Conservation (phyloP, 2,329 filamentous ascomycete species). For the Didymella pomorum region DNA sequence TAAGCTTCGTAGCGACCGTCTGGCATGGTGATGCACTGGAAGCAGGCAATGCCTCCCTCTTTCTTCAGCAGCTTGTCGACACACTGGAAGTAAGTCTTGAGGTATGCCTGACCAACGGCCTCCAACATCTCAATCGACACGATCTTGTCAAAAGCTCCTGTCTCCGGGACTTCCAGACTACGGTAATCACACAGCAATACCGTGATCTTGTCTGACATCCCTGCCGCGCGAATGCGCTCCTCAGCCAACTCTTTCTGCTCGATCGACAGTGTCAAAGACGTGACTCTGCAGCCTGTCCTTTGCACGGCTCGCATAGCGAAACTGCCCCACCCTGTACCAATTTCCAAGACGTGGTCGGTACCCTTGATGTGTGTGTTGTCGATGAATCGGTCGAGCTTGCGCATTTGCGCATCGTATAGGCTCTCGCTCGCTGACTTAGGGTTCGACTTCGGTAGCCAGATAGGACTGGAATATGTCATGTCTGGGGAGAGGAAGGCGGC, state of each 20-base stretch:
- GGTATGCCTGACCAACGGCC: constrained; percentile 72
- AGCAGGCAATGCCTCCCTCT: constrained; percentile 71
- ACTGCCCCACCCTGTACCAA: constrained; percentile 78
- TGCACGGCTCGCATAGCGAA: constrained; percentile 75
- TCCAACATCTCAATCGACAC: constrained; percentile 82
- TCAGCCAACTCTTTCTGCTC: constrained; percentile 76
- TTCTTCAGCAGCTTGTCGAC: constrained; percentile 71
- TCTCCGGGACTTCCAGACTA: constrained; percentile 60
- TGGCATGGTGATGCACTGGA: constrained; percentile 81
- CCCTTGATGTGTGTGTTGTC: constrained; percentile 69
- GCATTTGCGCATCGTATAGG: constrained; percentile 71
- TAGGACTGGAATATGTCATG: constrained; percentile 78
- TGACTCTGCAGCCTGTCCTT: constrained; percentile 72
- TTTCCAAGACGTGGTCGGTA: constrained; percentile 75
- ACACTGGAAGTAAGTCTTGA: constrained; percentile 72
- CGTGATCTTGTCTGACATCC: constrained; percentile 67
- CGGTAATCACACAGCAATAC: constrained; percentile 75
- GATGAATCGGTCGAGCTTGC: constrained; percentile 72
- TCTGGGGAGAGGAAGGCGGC: constrained; percentile 76
- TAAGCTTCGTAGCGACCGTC: constrained; percentile 72
- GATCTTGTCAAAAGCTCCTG: constrained; percentile 70
- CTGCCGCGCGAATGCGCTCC: constrained; percentile 67
- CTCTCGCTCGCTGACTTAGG: constrained; percentile 60
- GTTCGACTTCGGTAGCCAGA: constrained; percentile 63
- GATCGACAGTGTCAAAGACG: constrained; percentile 71